These are phyloP conservation scores for Trichoderma citrinoviride DNA, from an alignment of 2,329 filamentous ascomycete genomes.

Conservation along the genomic window DNA sequence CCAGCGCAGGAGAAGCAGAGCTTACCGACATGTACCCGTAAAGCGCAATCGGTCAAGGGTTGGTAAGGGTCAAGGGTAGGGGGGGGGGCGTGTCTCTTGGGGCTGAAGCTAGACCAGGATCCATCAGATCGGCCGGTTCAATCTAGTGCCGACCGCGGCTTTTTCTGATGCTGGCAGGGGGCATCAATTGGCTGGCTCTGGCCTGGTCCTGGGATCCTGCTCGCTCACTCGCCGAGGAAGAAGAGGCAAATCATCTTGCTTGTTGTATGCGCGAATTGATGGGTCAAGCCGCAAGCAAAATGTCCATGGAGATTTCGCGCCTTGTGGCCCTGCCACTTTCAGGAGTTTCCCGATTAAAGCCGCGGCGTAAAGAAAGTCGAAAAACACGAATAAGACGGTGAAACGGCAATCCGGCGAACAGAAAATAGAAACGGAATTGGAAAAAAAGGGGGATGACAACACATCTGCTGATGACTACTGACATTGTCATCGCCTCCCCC, in stretches of 20 bases:
- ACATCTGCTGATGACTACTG: background rate
- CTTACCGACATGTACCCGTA: background rate
- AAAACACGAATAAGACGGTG: background rate
- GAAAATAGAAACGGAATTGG: background rate
- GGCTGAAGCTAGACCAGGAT: conserved; percentile 1
- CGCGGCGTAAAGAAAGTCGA: background rate
- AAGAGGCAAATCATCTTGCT: background rate
- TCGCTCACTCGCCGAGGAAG: conserved; percentile 2
- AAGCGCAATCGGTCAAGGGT: no score
- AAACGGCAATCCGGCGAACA: background rate
- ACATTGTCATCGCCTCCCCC: background rate
- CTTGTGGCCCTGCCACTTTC: background rate
- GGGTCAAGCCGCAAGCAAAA: background rate
- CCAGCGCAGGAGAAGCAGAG: background rate
- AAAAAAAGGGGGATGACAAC: conserved; percentile 2
- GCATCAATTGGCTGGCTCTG: no score
- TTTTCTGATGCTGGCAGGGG: conserved; percentile 18
- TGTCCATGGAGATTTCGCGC: conserved; percentile 2
- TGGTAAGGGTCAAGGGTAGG: background rate
- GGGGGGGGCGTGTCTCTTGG: conserved; percentile 14
- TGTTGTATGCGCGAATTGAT: conserved; percentile 18
- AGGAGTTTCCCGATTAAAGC: conserved; percentile 9
- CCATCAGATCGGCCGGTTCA: conserved; percentile 20
- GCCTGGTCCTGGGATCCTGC: no score
- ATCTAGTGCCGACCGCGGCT: conserved; percentile 19